Percentiles rank a stretch among this genome's conserved stretches.
phyloP scores from a whole-genome alignment of 1,284 basidiomycete species.

The Phenoliferia sp. region DNA sequence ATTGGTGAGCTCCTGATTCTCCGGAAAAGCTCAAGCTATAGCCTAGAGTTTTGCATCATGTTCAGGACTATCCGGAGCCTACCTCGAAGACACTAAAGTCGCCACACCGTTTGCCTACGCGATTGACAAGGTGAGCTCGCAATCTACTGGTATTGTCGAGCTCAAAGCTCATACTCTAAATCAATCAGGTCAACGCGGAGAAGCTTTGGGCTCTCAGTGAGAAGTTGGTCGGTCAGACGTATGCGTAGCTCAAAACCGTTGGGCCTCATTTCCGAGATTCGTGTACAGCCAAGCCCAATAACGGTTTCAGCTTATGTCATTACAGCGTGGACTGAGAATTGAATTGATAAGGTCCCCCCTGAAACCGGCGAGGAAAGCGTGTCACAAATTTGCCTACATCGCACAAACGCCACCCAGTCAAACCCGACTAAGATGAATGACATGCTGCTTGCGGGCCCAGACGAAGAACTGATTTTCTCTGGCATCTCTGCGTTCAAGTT shows the following conservation, averaged over 20 bases:
- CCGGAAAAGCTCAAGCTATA: background rate
- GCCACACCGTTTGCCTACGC: background rate
- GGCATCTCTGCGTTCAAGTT: no score
- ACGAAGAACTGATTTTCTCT: no score
- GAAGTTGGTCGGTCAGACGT: conserved; percentile 4
- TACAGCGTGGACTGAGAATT: no score
- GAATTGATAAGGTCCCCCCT: no score
- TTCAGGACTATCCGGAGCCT: background rate
- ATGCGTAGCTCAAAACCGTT: background rate
- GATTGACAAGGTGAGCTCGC: background rate
- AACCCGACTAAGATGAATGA: no score
- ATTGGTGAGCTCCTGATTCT: background rate
- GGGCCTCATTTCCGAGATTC: no score
- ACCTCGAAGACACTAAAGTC: background rate
- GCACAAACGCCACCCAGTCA: no score
- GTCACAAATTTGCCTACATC: no score
- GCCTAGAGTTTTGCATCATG: background rate
- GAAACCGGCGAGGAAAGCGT: no score
- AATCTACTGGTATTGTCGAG: background rate
- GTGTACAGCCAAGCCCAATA: no score
- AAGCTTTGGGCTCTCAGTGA: conserved; percentile 9
- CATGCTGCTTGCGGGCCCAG: no score
- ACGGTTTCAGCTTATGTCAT: no score
- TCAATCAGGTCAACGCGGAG: conserved; percentile 3
- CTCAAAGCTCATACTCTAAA: background rate